Conservation (phyloP, 176 grass and related monocot genomes). For the Dendrocalamus sinicus region DNA sequence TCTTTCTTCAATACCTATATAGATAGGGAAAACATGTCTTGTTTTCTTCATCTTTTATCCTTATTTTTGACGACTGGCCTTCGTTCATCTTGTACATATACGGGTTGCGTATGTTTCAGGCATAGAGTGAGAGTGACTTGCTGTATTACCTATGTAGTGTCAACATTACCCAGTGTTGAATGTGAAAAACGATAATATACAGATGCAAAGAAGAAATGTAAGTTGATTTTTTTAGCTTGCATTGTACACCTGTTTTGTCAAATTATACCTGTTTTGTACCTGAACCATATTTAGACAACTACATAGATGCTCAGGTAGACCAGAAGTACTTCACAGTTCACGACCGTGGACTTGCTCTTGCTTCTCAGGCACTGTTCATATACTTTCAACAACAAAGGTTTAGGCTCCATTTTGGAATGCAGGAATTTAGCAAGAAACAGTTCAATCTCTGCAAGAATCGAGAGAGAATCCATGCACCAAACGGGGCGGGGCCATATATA, state of each 20-base stretch:
- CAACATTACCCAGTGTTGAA: constrained; percentile 28
- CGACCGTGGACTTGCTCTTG: not conserved
- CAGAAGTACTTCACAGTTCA: not conserved
- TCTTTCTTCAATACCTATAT: not conserved
- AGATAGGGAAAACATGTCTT: not conserved
- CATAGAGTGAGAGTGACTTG: constrained; percentile 12
- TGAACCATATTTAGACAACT: not conserved
- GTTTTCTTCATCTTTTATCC: constrained; percentile 21
- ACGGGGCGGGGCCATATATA: too few relatives aligned
- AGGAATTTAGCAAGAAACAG: not conserved
- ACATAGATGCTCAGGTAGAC: not conserved
- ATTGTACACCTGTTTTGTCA: not conserved
- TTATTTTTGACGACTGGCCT: constrained; percentile 12
- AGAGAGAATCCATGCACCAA: too few relatives aligned
- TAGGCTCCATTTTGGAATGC: not conserved
- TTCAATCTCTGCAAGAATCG: not conserved
- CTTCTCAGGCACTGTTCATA: not conserved
- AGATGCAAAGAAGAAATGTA: constrained; percentile 41
- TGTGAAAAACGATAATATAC: constrained; percentile 40
- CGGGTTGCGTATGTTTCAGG: constrained; percentile 34
- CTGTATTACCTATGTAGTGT: constrained; percentile 33
- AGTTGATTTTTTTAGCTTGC: not conserved
- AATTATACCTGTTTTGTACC: not conserved
- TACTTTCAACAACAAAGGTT: not conserved
- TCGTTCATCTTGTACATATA: constrained; percentile 42